These are phyloP conservation scores for Sarocladiaceae sp. DNA, from an alignment of 2,329 filamentous ascomycete species.

Conservation along the genomic window DNA sequence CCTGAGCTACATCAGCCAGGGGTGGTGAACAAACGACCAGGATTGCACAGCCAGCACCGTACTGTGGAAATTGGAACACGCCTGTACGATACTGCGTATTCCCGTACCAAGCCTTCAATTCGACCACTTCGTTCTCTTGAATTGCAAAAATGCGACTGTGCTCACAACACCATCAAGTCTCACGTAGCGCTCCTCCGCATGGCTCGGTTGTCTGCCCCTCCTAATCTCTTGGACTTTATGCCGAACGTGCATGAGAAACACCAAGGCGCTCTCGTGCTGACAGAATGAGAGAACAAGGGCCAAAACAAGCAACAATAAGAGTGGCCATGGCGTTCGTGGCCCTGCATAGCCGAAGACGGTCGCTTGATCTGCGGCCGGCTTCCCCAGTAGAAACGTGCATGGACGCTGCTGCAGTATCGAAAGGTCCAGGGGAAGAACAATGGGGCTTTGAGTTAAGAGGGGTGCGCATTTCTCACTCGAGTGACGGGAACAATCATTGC, in stretches of 20 bases:
- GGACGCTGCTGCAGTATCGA: neutral
- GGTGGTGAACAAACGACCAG: neutral
- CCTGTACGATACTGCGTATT: neutral
- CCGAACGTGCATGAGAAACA: slow-evolving; percentile 1
- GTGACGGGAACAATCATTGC: neutral
- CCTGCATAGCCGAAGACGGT: slow-evolving; percentile 22
- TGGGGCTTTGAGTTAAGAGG: neutral
- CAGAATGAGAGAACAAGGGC: slow-evolving; percentile 4
- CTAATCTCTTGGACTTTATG: neutral
- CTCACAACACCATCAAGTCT: neutral
- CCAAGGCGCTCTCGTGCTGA: neutral
- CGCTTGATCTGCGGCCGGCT: slow-evolving; percentile 19
- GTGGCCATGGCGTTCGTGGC: slow-evolving; percentile 9
- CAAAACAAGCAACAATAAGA: neutral
- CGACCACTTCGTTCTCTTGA: neutral
- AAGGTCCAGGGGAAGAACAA: neutral
- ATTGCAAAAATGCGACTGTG: neutral
- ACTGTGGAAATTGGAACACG: slow-evolving; percentile 7
- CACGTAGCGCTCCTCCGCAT: neutral
- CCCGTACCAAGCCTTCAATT: neutral
- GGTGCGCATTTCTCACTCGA: neutral
- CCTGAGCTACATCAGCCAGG: slow-evolving; percentile 2
- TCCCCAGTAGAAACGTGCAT: slow-evolving; percentile 8
- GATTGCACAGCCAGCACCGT: slow-evolving; percentile 6
- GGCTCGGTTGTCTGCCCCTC: neutral